A percentile compares a stretch with the other conserved stretches of the same genome.
These are phyloP conservation scores for Atalantia buxifolia DNA, from an alignment of 345 rosid genomes.

Conservation along the genomic window DNA sequence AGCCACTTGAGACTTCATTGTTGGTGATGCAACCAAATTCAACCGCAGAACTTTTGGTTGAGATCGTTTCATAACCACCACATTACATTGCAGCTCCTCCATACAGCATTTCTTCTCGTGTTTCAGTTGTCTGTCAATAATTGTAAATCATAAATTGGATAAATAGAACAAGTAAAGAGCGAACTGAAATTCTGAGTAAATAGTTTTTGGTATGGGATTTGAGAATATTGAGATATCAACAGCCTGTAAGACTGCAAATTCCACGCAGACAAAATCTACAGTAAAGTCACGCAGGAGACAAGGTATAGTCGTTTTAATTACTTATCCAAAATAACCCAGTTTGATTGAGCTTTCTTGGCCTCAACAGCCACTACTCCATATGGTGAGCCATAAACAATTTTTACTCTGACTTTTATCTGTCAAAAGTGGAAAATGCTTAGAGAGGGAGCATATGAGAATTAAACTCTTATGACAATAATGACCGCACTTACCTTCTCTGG, in stretches of 20 bases:
- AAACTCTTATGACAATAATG: not conserved
- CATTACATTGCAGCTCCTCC: conserved; percentile 87
- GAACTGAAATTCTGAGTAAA: not conserved
- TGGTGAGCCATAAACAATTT: conserved; percentile 65
- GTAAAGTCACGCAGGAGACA: conserved; percentile 16
- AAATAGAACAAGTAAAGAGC: not conserved
- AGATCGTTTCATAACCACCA: conserved; percentile 84
- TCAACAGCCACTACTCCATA: conserved; percentile 85
- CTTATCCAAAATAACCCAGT: conserved; percentile 96
- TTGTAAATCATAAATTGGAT: conserved; percentile 5
- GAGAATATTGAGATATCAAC: not conserved
- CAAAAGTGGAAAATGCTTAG: conserved; percentile 5
- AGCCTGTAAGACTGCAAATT: not conserved
- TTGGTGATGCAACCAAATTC: conserved; percentile 70
- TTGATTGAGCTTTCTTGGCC: conserved; percentile 70
- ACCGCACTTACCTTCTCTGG: conserved; percentile 62
- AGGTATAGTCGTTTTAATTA: conserved; percentile 31
- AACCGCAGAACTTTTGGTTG: conserved; percentile 87
- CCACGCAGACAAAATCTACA: not conserved
- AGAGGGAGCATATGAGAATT: not conserved
- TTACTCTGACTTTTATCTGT: conserved; percentile 87
- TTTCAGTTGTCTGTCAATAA: conserved; percentile 58
- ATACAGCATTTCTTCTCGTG: conserved; percentile 79
- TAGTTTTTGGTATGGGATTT: not conserved
- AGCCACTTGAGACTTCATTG: conserved; percentile 41